Conservation (phyloP, 305 asterid genomes). For the Solanum aculeatissimum region DNA sequence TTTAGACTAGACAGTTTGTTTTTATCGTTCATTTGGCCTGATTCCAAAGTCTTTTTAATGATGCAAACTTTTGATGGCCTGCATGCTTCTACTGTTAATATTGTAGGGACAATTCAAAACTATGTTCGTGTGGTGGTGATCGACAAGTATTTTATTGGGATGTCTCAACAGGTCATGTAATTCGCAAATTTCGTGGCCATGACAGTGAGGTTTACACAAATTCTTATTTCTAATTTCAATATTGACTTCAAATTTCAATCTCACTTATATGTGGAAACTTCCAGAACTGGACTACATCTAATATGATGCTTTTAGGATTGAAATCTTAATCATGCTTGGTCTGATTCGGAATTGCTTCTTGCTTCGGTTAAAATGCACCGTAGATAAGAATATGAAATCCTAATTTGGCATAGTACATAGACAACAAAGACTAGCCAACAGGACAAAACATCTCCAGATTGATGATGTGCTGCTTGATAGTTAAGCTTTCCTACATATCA, state of each 20-base stretch:
- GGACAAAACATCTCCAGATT: not conserved
- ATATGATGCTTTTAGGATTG: not conserved
- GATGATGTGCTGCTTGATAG: not conserved
- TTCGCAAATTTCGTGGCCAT: slow-evolving; percentile 91
- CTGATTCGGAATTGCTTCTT: not conserved
- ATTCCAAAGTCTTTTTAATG: not conserved
- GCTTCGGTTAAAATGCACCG: not conserved
- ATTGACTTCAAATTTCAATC: not conserved
- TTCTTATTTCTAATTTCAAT: not conserved
- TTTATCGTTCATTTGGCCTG: not conserved
- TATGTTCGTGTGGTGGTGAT: slow-evolving; percentile 89
- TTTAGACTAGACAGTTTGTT: not conserved
- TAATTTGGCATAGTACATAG: not conserved
- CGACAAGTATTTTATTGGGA: slow-evolving; percentile 94
- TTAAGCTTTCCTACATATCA: not conserved
- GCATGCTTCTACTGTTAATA: not conserved
- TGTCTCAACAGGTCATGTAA: slow-evolving; percentile 75
- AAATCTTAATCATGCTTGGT: not conserved
- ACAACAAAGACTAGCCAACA: not conserved
- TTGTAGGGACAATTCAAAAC: slow-evolving; percentile 75
- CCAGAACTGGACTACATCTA: not conserved
- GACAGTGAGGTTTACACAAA: slow-evolving; percentile 67
- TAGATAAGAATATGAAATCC: not conserved
- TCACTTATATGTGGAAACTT: not conserved
- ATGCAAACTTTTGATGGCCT: not conserved